Conservation (phyloP, 1,284 basidiomycete species). For the Irpex sp. region DNA sequence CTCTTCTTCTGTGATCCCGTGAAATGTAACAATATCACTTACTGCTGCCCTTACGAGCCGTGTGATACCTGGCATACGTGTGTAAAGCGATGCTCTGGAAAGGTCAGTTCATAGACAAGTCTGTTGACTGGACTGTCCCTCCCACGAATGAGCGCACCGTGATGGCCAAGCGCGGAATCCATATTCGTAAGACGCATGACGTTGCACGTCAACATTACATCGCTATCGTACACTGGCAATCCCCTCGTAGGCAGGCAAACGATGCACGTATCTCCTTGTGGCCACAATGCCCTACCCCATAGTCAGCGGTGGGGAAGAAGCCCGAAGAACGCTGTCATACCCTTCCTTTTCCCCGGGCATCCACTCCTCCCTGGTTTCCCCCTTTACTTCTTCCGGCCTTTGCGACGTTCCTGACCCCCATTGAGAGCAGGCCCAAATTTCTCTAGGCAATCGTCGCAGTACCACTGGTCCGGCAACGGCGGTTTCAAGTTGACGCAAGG, state of each 20-base stretch:
- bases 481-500: constrained; percentile 57
- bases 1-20: background rate
- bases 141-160: background rate
- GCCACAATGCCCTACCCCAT: background rate
- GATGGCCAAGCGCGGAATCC: background rate
- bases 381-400: constrained; percentile 29
- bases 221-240: background rate
- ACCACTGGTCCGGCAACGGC: constrained; percentile 60
- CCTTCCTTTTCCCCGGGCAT: background rate
- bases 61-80: too few relatives aligned
- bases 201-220: background rate
- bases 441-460: constrained; percentile 47
- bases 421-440: constrained; percentile 14
- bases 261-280: background rate
- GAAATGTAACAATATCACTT: background rate
- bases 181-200: background rate
- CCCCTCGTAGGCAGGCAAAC: background rate
- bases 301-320: background rate
- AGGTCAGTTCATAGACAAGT: too few relatives aligned
- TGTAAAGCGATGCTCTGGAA: too few relatives aligned
- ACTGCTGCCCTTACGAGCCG: background rate
- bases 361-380: background rate
- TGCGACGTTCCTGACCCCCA: constrained; percentile 21
- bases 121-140: background rate
- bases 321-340: background rate